Percentiles rank a stretch among this genome's conserved stretches.
Evolutionary conservation across 2,329 filamentous ascomycete species (phyloP).

Genomic region (Furcasterigmium furcatum): DNA sequence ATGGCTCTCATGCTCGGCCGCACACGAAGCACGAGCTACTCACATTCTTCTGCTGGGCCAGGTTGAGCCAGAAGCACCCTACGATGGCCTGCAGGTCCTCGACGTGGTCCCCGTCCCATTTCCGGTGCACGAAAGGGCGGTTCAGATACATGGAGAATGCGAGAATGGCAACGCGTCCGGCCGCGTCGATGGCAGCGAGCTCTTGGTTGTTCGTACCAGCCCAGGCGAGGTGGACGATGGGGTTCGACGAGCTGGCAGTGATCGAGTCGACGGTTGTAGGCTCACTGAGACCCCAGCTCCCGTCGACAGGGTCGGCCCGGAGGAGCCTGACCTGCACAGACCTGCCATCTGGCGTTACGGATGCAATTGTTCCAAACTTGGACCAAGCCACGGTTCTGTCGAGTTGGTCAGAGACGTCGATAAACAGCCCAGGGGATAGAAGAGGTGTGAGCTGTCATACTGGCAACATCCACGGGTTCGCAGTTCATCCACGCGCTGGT

Average conservation of each 20-base stretch:
- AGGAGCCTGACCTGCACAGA: conserved; percentile 72
- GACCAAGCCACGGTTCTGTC: conserved; percentile 82
- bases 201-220: conserved; percentile 70
- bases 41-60: conserved; percentile 46
- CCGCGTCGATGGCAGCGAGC: conserved; percentile 77
- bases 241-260: conserved; percentile 58
- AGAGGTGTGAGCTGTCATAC: conserved; percentile 46
- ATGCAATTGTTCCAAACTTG: conserved; percentile 79
- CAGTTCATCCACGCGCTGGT: conserved; percentile 73
- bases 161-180: conserved; percentile 74
- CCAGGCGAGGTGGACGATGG: conserved; percentile 80
- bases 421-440: background rate
- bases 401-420: conserved; percentile 3
- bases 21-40: too few relatives aligned
- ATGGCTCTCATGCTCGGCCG: conserved; percentile 12
- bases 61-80: conserved; percentile 81
- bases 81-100: conserved; percentile 77
- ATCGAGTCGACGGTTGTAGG: conserved; percentile 63
- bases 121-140: conserved; percentile 59
- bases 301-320: conserved; percentile 64
- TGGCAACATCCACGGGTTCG: conserved; percentile 75
- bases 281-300: conserved; percentile 73
- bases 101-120: conserved; percentile 62
- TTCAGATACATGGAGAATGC: conserved; percentile 72
- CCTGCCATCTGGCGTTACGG: conserved; percentile 69